Conservation (phyloP, 768 basidiomycete species). For the Cystobasidium ongulense region DNA sequence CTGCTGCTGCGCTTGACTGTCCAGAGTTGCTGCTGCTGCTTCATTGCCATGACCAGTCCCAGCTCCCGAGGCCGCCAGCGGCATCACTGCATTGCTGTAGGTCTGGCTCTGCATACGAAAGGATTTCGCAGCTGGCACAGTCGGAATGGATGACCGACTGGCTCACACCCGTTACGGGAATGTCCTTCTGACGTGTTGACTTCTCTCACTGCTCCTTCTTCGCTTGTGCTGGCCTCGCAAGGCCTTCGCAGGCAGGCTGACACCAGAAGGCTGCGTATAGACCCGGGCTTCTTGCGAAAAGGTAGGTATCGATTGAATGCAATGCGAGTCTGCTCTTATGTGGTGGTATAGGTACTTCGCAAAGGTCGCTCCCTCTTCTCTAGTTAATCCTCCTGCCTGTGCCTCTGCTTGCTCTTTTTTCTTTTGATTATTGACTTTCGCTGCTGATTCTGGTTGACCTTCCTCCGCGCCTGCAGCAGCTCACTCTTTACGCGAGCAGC, state of each 20-base stretch:
- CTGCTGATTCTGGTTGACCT: neutral
- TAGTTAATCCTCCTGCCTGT: no score
- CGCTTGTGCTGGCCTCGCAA: no score
- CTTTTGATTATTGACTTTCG: neutral
- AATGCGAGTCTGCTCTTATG: no score
- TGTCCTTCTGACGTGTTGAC: no score
- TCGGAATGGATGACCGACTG: neutral
- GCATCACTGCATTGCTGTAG: constrained; percentile 2
- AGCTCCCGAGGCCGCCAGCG: neutral
- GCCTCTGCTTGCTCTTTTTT: neutral
- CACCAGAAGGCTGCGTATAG: no score
- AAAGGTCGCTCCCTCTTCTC: no score
- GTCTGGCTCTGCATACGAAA: neutral
- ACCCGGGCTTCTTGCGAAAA: no score
- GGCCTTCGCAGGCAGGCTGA: no score
- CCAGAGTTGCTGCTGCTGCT: neutral
- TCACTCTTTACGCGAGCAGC: neutral
- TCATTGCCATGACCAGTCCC: neutral
- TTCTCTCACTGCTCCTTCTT: no score
- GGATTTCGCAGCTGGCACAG: neutral
- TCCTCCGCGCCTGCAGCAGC: neutral
- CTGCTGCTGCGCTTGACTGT: neutral
- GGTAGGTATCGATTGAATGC: no score
- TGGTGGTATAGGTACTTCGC: no score
- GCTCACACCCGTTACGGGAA: neutral